phyloP scores from a whole-genome alignment of 2,329 filamentous ascomycete genomes.

The Trichoderma atrobrunneum region DNA sequence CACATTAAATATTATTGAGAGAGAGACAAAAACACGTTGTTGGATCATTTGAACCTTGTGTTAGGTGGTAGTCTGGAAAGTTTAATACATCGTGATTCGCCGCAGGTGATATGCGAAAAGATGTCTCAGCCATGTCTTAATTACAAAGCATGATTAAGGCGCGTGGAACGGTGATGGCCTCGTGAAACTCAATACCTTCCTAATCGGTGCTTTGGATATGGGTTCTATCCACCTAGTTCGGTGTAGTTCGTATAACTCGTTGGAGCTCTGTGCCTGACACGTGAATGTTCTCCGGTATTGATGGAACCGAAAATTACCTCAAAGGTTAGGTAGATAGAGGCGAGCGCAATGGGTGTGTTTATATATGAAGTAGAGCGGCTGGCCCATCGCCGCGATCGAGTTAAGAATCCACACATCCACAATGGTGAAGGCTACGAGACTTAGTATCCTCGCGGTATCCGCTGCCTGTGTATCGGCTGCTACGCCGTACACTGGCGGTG shows the following conservation, averaged over 20 bases:
- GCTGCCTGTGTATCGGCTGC: background rate
- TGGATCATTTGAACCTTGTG: background rate
- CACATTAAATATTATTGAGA: background rate
- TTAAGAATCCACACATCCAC: background rate
- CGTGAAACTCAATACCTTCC: background rate
- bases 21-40: background rate
- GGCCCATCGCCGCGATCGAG: background rate
- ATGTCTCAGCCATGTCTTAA: background rate
- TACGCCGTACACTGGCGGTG: constrained; percentile 21
- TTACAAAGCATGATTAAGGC: constrained; percentile 1
- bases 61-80: background rate
- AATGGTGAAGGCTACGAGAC: background rate
- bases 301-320: background rate
- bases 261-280: background rate
- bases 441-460: background rate
- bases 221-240: background rate
- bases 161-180: background rate
- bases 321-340: background rate
- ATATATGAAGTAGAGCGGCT: background rate
- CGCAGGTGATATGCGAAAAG: background rate
- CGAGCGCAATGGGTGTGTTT: background rate
- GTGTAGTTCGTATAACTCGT: background rate
- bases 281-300: background rate
- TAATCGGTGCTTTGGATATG: background rate
- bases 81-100: background rate